Evolutionary conservation across 805 yeast species (phyloP).

Genomic region (Suhomyces prunicola): DNA sequence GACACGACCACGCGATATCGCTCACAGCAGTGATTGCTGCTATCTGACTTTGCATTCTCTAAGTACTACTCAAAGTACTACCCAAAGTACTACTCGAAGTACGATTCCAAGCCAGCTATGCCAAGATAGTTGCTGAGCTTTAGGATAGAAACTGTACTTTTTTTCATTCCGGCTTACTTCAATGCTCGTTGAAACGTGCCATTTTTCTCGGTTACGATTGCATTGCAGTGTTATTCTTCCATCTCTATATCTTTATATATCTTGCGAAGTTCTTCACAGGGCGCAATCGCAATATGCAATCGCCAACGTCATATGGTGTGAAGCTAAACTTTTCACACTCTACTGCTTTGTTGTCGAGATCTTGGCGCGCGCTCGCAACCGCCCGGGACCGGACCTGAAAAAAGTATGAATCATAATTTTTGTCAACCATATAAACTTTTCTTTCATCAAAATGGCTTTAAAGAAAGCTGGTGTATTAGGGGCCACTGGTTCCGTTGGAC

Average conservation of each 20-base stretch:
- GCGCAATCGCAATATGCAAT: too few species aligned
- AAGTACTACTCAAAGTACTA: background rate
- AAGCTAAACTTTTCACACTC: background rate
- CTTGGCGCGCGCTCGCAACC: conserved; percentile 2
- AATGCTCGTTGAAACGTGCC: background rate
- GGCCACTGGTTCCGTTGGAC: conserved; percentile 98
- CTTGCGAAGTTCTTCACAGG: background rate
- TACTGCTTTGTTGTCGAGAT: background rate
- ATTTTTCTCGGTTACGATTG: background rate
- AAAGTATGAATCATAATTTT: conserved; percentile 1
- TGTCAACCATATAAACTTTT: background rate
- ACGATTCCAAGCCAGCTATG: background rate
- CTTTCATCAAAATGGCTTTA: conserved; percentile 7
- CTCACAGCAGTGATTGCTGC: background rate
- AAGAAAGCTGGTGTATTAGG: conserved; percentile 87
- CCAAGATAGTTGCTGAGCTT: background rate
- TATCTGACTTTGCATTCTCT: background rate
- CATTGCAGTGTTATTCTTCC: background rate
- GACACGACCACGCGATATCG: background rate
- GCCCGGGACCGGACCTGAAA: conserved; percentile 2
- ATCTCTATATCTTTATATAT: background rate
- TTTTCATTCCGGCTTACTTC: background rate
- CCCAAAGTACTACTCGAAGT: background rate
- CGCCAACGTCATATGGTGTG: background rate
- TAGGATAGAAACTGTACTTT: background rate